Percentiles rank a stretch among this genome's conserved stretches.
These are phyloP conservation scores for Ascochyta viciae-villosae DNA, from an alignment of 2,329 filamentous ascomycete species.

Conservation along the genomic window DNA sequence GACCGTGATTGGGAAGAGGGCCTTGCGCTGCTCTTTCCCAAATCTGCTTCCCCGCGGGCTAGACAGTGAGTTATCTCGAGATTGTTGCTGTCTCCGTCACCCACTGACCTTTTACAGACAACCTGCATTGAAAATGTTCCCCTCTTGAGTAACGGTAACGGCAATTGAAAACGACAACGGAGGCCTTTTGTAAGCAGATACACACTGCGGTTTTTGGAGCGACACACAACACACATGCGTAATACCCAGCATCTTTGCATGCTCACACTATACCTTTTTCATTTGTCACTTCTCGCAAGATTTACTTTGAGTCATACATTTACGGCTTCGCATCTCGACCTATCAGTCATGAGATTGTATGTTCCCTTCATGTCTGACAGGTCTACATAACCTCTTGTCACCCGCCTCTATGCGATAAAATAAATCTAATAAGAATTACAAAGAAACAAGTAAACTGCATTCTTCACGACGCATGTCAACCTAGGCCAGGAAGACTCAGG, in stretches of 20 bases:
- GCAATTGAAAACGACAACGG: background rate
- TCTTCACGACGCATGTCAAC: too few species aligned
- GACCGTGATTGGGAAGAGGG: slow-evolving; percentile 45
- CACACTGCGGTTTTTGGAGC: background rate
- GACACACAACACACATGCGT: background rate
- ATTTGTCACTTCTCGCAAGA: background rate
- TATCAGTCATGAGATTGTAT: too few species aligned
- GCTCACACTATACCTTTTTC: background rate
- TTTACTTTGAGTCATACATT: background rate
- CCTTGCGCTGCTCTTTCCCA: slow-evolving; percentile 39
- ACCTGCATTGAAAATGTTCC: background rate
- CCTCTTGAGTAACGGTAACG: background rate
- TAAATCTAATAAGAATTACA: too few species aligned
- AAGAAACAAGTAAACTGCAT: too few species aligned
- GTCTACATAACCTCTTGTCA: too few species aligned
- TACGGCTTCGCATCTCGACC: too few species aligned
- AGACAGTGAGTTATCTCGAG: background rate
- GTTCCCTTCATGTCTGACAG: too few species aligned
- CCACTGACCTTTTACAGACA: background rate
- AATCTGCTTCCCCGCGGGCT: slow-evolving; percentile 2
- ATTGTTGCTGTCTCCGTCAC: background rate
- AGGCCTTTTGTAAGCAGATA: background rate
- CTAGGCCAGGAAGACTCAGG: too few species aligned
- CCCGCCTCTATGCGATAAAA: too few species aligned
- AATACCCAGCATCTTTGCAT: background rate